These are phyloP conservation scores for Claviceps monticola DNA, from an alignment of 2,329 filamentous ascomycete species.

Conservation along the genomic window DNA sequence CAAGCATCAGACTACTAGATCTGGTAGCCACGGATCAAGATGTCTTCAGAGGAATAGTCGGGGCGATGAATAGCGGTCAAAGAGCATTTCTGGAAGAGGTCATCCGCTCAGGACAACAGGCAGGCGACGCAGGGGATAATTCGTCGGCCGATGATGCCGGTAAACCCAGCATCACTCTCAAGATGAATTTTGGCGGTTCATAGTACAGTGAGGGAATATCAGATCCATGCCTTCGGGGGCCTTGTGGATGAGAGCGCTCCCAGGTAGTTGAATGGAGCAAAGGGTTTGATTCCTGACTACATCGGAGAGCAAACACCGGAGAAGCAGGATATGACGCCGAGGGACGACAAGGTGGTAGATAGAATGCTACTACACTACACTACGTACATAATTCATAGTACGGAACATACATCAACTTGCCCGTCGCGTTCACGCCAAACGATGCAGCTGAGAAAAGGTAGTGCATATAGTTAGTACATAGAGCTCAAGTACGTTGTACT, in stretches of 20 bases:
- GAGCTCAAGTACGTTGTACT: no score
- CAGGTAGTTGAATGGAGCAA: no score
- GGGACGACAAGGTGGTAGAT: no score
- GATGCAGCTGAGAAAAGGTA: no score
- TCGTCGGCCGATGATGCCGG: constrained; percentile 29
- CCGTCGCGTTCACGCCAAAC: no score
- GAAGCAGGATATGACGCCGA: no score
- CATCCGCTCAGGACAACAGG: constrained; percentile 49
- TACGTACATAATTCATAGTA: no score
- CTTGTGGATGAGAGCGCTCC: not conserved
- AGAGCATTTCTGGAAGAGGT: constrained; percentile 70
- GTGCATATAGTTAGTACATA: no score
- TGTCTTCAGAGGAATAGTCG: constrained; percentile 63
- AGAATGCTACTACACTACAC: no score
- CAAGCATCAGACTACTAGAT: constrained; percentile 63
- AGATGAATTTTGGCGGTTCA: constrained; percentile 71
- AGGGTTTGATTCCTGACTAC: no score
- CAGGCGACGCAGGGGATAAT: constrained; percentile 25
- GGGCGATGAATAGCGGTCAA: constrained; percentile 54
- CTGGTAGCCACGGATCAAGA: constrained; percentile 61
- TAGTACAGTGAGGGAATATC: not conserved
- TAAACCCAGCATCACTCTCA: constrained; percentile 77
- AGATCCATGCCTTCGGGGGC: not conserved
- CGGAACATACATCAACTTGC: no score
- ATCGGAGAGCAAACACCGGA: no score